Conservation (phyloP, 1,284 basidiomycete species). For the Pseudomicrostroma phylloplanum region DNA sequence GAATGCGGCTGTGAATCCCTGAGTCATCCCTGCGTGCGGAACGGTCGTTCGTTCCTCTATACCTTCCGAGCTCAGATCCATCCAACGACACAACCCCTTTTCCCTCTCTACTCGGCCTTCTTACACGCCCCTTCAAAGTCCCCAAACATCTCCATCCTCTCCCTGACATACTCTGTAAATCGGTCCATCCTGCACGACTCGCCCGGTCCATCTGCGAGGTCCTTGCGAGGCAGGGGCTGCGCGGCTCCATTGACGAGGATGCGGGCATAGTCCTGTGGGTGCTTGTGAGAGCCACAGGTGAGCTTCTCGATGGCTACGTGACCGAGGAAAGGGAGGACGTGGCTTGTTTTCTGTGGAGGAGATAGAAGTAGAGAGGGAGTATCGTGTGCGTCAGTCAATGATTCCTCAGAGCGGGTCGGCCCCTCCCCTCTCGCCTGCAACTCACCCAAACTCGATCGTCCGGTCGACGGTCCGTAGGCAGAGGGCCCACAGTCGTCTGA, state of each 20-base stretch:
- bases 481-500: constrained; percentile 26
- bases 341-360: constrained; percentile 36
- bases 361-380: background rate
- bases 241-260: constrained; percentile 53
- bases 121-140: constrained; percentile 44
- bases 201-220: constrained; percentile 52
- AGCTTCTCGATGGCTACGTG: constrained; percentile 53
- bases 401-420: background rate
- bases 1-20: too few relatives aligned
- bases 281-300: constrained; percentile 25
- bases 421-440: background rate
- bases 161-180: constrained; percentile 47
- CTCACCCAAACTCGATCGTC: constrained; percentile 44
- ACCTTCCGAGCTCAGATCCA: too few relatives aligned
- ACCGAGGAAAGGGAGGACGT: constrained; percentile 54
- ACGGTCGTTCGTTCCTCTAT: too few relatives aligned
- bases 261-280: constrained; percentile 30
- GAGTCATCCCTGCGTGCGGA: too few relatives aligned
- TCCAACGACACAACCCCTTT: too few relatives aligned
- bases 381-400: too few relatives aligned
- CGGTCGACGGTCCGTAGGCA: constrained; percentile 46
- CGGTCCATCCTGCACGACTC: constrained; percentile 48
- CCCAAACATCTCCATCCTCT: constrained; percentile 44
- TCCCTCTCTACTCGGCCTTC: too few relatives aligned
- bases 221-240: constrained; percentile 40